phyloP scores from a whole-genome alignment of 2,329 filamentous ascomycete genomes.

The Penicillium sp. region DNA sequence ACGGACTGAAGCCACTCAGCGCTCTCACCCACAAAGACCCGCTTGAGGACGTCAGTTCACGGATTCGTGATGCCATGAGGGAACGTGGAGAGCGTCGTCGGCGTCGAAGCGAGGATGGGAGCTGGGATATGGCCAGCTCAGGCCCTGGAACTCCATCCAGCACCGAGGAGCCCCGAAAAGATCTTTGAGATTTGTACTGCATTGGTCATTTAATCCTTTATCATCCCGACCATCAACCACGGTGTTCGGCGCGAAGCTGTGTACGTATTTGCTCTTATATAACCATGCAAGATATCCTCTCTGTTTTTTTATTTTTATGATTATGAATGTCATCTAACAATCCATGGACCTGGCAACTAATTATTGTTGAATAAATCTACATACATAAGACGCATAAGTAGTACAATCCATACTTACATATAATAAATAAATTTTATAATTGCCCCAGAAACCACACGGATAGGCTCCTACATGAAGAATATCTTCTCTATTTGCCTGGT shows the following conservation, averaged over 20 bases:
- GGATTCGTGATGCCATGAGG: constrained; percentile 80
- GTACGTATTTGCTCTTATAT: constrained; percentile 19
- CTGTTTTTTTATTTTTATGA: not conserved
- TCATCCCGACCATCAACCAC: not conserved
- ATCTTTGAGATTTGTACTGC: constrained; percentile 25
- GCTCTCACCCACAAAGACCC: constrained; percentile 63
- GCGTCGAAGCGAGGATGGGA: constrained; percentile 46
- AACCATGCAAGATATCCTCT: constrained; percentile 23
- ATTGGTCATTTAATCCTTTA: constrained; percentile 1
- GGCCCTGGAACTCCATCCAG: constrained; percentile 36
- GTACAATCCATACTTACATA: too few relatives aligned
- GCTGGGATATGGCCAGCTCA: constrained; percentile 41
- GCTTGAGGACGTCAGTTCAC: constrained; percentile 77
- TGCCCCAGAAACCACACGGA: too few relatives aligned
- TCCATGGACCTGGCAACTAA: not conserved
- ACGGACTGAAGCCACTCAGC: constrained; percentile 69
- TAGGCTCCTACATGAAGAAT: too few relatives aligned
- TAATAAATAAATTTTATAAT: too few relatives aligned
- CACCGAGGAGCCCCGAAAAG: constrained; percentile 36
- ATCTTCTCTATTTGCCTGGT: too few relatives aligned
- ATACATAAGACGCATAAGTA: not conserved
- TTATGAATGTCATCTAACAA: not conserved
- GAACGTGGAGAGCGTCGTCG: constrained; percentile 66
- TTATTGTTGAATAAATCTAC: not conserved
- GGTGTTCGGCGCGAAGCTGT: constrained; percentile 6